Conservation (phyloP, 2,329 filamentous ascomycete genomes). For the Bipolaris bicolor region DNA sequence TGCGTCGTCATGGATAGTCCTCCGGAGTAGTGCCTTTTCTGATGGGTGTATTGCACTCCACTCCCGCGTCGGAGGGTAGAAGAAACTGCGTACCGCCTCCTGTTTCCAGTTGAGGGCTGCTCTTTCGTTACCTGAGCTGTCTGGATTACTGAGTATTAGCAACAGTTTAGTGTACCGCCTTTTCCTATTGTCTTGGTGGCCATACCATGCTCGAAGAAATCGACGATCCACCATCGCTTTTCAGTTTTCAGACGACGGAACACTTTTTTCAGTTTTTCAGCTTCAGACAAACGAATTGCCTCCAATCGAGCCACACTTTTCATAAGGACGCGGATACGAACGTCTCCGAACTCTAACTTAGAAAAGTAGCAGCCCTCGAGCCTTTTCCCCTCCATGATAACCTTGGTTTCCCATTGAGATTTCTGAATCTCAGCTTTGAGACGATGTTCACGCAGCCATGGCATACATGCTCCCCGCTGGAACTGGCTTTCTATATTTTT, state of each 20-base stretch:
- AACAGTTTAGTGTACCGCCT: not conserved
- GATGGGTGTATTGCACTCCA: not conserved
- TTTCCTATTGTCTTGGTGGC: not conserved
- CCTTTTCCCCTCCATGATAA: not conserved
- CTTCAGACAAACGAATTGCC: not conserved
- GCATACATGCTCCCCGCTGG: not conserved
- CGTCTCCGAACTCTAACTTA: not conserved
- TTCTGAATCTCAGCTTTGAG: conserved; percentile 1
- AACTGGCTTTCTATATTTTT: not conserved
- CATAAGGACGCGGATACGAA: not conserved
- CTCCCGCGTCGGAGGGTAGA: too few relatives aligned
- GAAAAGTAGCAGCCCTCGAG: not conserved
- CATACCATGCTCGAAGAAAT: conserved; percentile 6
- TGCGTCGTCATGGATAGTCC: not conserved
- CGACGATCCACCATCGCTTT: conserved; percentile 5
- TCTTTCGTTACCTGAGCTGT: too few relatives aligned
- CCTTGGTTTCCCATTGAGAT: not conserved
- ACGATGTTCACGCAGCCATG: conserved; percentile 4
- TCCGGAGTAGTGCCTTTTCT: not conserved
- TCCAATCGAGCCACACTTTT: not conserved
- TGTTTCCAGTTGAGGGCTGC: too few relatives aligned
- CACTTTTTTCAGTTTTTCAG: not conserved
- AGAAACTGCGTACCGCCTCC: too few relatives aligned
- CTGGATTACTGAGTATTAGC: not conserved
- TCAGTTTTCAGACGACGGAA: not conserved